Evolutionary conservation across 106 monocot species (phyloP).

Genomic region (Dioscorea zingiberensis): DNA sequence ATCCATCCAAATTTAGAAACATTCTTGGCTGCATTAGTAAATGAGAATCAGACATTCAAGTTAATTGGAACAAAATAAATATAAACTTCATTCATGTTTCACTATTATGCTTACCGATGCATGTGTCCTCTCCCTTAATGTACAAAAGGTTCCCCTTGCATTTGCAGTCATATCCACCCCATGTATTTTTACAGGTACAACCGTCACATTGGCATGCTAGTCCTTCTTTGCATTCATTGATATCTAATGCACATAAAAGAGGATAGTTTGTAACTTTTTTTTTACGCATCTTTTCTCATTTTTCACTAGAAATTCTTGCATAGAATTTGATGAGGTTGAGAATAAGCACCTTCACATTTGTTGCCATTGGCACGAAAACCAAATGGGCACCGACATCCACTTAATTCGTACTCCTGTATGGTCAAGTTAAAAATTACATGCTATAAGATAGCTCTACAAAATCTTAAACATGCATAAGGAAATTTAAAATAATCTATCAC

Average conservation of each 20-base stretch:
- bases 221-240: conserved; percentile 77
- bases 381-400: conserved; percentile 69
- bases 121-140: conserved; percentile 65
- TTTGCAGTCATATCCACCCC: conserved; percentile 92
- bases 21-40: conserved; percentile 44
- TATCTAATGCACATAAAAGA: conserved; percentile 30
- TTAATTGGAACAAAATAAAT: background rate
- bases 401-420: conserved; percentile 38
- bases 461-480: no score
- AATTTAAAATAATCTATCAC: no score
- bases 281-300: no score
- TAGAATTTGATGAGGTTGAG: background rate
- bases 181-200: conserved; percentile 84
- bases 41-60: background rate
- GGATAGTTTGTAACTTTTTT: no score
- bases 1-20: conserved; percentile 52
- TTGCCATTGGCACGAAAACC: conserved; percentile 76
- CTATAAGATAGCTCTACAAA: no score
- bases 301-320: background rate
- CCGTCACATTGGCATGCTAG: conserved; percentile 78
- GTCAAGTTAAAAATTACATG: background rate
- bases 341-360: conserved; percentile 62
- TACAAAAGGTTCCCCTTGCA: conserved; percentile 72
- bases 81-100: background rate
- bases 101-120: conserved; percentile 48